Evolutionary conservation across 192 early-diverging fungal genomes (phyloP), one percentile per base, ranked within the genome.

Genomic region (Podila minutissima): DNA sequence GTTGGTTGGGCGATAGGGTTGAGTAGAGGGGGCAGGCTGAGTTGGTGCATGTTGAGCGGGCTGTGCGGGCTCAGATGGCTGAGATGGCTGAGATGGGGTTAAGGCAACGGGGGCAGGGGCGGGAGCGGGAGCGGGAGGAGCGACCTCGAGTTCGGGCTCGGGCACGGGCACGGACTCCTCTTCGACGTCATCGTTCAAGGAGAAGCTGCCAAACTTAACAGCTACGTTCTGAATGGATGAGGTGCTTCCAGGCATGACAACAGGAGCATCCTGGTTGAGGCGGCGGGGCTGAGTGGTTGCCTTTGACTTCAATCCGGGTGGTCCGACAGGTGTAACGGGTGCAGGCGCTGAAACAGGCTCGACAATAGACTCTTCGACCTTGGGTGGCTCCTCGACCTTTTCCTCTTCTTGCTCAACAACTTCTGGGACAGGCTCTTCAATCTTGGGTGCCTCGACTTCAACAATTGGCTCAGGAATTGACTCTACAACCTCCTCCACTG

Each of bases 241-340:
- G 57, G 82, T 87, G 57, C 86, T 88, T 50, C 84, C 82, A 15
- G 95, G 94, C 91, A 98, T 95, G 22, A 97, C 95, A 15, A 97
- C 94, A 49, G 95, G 88, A 17, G 92, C 92, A 78, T 96, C 94
- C 76, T 98, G 97, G 64, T 94, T 94, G 73, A 96, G 86, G 75
- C 93, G 93, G 72, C 95, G 92, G 24, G 88, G 55, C 37, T 85
- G 76, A 12, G 77, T 20, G n/a, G 74, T 69, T n/a, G 85, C 41
- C 58, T 86, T 88, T 13, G 79, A 64, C 66, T 86, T 77, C 33
- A 86, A 62, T 75, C 79, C 86, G 59, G 89, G 83, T 63, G 84
- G 82, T 51, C 84, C 82, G 51, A 77, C 74, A 28, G 83, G 50
- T 19, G 55, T 51, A 50, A 63, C 62, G 13, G 75, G 61, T 1